phyloP scores from a whole-genome alignment of 2,329 filamentous ascomycete genomes.

The Acarospora socialis region DNA sequence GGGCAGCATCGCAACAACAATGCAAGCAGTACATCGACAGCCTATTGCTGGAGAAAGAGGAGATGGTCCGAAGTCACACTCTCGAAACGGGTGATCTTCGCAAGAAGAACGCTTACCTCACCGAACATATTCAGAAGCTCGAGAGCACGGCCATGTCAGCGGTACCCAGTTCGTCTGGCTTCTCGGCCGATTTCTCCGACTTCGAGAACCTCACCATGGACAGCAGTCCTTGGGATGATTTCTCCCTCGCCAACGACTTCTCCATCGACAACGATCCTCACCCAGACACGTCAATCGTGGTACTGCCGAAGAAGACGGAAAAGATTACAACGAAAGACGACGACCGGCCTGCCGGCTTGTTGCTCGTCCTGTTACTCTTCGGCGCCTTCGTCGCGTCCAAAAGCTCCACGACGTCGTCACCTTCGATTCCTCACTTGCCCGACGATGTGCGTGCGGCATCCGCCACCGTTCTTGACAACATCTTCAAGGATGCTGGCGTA shows the following conservation, averaged over 20 bases:
- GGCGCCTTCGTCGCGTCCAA: constrained; percentile 93
- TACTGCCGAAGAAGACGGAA: constrained; percentile 29
- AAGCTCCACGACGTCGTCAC: constrained; percentile 44
- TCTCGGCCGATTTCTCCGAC: constrained; percentile 58
- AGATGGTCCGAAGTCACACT: constrained; percentile 76
- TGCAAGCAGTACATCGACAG: constrained; percentile 61
- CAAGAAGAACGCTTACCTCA: constrained; percentile 79
- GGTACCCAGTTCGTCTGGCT: constrained; percentile 45
- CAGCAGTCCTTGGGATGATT: constrained; percentile 62
- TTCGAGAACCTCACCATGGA: constrained; percentile 78
- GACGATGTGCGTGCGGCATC: constrained; percentile 70
- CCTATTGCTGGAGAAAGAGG: constrained; percentile 76
- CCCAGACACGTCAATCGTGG: constrained; percentile 25
- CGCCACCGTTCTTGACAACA: constrained; percentile 61
- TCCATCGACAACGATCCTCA: constrained; percentile 28
- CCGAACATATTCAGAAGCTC: constrained; percentile 54
- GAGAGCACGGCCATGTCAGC: constrained; percentile 45
- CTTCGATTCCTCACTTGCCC: constrained; percentile 61
- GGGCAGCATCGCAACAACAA: constrained; percentile 58
- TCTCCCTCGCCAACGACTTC: constrained; percentile 58
- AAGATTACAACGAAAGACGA: constrained; percentile 24
- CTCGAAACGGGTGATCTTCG: constrained; percentile 81
- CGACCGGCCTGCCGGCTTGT: constrained; percentile 53
- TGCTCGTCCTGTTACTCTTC: constrained; percentile 92
- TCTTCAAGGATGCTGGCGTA: constrained; percentile 67